Conservation (phyloP, 202 grass and related monocot species). For the Hordeum pubiflorum region DNA sequence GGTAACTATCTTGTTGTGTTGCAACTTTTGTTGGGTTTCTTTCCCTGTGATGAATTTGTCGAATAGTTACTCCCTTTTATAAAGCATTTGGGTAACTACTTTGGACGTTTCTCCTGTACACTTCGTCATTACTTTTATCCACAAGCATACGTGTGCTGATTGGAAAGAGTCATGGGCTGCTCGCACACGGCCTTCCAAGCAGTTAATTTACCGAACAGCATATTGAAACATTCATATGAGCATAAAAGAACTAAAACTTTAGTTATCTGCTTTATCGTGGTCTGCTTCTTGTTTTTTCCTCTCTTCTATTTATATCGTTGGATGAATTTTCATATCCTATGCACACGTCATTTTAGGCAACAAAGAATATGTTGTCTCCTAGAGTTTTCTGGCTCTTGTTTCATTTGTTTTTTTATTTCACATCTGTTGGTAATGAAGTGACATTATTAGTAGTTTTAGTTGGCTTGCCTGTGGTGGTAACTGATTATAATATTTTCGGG, state of each 20-base stretch:
- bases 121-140: neutral
- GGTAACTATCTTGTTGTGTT: neutral
- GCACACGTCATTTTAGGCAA: neutral
- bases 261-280: neutral
- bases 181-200: neutral
- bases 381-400: neutral
- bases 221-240: neutral
- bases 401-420: neutral
- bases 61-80: neutral
- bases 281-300: neutral
- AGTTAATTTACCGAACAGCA: neutral
- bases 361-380: neutral
- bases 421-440: neutral
- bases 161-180: neutral
- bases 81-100: neutral
- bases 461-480: neutral
- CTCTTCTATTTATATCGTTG: neutral
- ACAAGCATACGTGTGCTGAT: neutral
- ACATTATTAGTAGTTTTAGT: conserved; percentile 9
- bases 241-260: neutral
- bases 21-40: neutral
- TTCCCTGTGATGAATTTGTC: neutral
- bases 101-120: neutral
- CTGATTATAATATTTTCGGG: neutral
- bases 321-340: neutral